Evolutionary conservation across 805 yeast genomes (phyloP).

Genomic region (Yarrowia sp.): DNA sequence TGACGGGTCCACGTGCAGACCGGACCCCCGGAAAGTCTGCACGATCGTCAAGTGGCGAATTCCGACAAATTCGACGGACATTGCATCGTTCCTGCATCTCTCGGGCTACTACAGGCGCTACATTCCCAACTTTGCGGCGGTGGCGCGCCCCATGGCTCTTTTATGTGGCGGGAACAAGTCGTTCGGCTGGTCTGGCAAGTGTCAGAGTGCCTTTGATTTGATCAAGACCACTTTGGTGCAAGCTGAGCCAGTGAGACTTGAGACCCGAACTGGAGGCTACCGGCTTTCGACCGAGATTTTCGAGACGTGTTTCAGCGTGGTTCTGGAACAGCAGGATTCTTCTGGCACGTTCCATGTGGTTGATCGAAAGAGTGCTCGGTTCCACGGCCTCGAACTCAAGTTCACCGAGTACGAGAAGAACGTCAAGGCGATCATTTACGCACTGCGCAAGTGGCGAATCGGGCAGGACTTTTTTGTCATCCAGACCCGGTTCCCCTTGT

Average conservation of each 20-base stretch:
- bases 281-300: not conserved
- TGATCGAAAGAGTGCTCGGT: conserved; percentile 3
- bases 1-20: not conserved
- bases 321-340: not conserved
- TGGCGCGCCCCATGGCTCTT: conserved; percentile 4
- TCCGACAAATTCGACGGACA: not conserved
- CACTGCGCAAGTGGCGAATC: conserved; percentile 7
- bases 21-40: not conserved
- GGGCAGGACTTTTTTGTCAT: not conserved
- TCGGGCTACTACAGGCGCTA: conserved; percentile 9
- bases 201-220: not conserved
- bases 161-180: not conserved
- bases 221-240: not conserved
- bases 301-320: not conserved
- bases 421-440: not conserved
- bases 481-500: not conserved
- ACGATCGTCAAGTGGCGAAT: not conserved
- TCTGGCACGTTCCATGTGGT: not conserved
- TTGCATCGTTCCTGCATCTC: not conserved
- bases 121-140: not conserved
- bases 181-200: not conserved
- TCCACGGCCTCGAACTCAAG: not conserved
- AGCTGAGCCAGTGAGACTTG: not conserved
- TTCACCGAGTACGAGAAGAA: conserved; percentile 7
- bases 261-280: not conserved